Conservation (phyloP, 1,139 yeast species). For the Keqinozyma sinolaborantium region DNA sequence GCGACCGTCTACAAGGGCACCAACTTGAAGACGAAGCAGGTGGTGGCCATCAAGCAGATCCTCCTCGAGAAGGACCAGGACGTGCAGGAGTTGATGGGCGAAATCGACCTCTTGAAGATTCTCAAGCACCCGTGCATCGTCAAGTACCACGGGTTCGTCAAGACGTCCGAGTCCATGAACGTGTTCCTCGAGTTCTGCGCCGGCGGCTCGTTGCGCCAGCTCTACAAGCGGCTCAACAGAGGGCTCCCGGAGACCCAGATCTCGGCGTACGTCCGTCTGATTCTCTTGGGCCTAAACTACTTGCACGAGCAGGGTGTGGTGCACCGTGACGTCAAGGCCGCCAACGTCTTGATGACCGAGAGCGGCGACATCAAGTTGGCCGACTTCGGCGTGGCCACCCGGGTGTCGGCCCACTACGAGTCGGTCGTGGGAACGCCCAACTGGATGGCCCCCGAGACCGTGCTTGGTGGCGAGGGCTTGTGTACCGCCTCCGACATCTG, state of each 20-base stretch:
- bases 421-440: conserved; percentile 69
- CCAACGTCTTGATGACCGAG: conserved; percentile 63
- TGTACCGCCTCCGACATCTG: conserved; percentile 85
- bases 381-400: conserved; percentile 77
- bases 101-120: conserved; percentile 77
- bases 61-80: conserved; percentile 48
- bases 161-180: conserved; percentile 61
- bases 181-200: conserved; percentile 76
- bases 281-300: conserved; percentile 67
- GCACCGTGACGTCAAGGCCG: conserved; percentile 78
- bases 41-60: conserved; percentile 85
- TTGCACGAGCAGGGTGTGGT: conserved; percentile 71
- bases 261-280: conserved; percentile 61
- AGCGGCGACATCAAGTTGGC: conserved; percentile 65
- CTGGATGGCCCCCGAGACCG: conserved; percentile 88
- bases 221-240: conserved; percentile 53
- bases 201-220: conserved; percentile 77
- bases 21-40: conserved; percentile 60
- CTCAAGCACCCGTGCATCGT: conserved; percentile 85
- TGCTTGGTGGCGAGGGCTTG: conserved; percentile 74
- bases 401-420: conserved; percentile 39
- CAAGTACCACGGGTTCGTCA: conserved; percentile 83
- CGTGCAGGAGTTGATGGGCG: conserved; percentile 64
- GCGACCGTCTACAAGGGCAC: conserved; percentile 88
- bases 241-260: conserved; percentile 62